Conservation (phyloP, 495 filamentous ascomycete species). For the Paragyromitra xinjiangensis region DNA sequence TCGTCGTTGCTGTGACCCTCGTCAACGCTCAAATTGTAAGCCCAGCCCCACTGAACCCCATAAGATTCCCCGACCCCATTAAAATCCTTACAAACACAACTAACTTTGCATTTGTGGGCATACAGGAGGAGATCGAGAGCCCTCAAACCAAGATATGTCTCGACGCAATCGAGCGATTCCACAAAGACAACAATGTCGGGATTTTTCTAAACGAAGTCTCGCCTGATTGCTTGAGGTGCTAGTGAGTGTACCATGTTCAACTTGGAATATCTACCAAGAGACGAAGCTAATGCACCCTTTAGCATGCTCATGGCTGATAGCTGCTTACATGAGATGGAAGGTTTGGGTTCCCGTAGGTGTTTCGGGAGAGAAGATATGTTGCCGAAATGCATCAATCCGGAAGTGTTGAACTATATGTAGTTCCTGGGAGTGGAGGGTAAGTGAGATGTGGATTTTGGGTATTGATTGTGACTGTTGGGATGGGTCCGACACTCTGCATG, state of each 20-base stretch:
- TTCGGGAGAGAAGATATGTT: background rate
- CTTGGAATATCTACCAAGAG: background rate
- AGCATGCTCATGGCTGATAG: background rate
- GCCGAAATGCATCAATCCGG: background rate
- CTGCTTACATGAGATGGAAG: background rate
- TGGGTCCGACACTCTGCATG: background rate
- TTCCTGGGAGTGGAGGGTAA: background rate
- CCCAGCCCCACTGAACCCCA: background rate
- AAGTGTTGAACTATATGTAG: background rate
- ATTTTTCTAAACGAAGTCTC: background rate
- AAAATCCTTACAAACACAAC: background rate
- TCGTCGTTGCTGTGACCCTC: background rate
- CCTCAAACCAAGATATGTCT: background rate
- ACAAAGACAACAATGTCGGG: background rate
- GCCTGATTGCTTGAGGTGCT: slow-evolving; percentile 1
- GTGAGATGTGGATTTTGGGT: background rate
- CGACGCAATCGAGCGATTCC: background rate
- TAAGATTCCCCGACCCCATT: background rate
- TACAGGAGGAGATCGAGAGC: background rate
- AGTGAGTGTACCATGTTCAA: background rate
- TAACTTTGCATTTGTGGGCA: background rate
- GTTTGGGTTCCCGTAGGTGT: background rate
- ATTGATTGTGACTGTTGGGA: background rate
- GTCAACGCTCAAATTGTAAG: background rate
- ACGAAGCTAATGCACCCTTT: background rate